Evolutionary conservation across 352 stramenopile genomes (phyloP).

Genomic region (Pythium pyrilobum): DNA sequence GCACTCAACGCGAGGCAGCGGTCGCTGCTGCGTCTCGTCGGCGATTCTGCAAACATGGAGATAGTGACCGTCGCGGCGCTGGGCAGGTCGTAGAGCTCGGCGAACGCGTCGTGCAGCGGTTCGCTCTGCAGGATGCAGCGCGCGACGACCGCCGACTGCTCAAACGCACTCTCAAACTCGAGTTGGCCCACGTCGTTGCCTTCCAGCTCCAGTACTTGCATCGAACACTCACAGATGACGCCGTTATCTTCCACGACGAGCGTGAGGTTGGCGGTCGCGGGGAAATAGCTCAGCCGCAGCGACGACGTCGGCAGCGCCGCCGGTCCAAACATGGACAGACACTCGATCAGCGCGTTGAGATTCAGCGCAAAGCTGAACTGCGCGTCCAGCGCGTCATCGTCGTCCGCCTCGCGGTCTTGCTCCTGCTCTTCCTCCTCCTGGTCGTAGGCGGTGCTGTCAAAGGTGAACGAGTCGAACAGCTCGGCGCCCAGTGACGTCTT

Average conservation of each 20-base stretch:
- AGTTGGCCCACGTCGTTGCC: constrained; percentile 59
- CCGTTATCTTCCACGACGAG: constrained; percentile 78
- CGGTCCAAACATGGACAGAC: constrained; percentile 74
- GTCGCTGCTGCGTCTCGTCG: not conserved
- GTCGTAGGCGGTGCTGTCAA: constrained; percentile 15
- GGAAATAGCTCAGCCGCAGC: constrained; percentile 63
- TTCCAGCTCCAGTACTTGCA: constrained; percentile 78
- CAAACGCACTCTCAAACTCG: constrained; percentile 78
- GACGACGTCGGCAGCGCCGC: constrained; percentile 63
- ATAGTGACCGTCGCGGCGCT: constrained; percentile 77
- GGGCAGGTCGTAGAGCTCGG: constrained; percentile 79
- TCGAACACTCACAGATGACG: constrained; percentile 81
- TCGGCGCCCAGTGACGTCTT: constrained; percentile 76
- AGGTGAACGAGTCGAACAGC: constrained; percentile 68
- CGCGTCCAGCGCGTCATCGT: constrained; percentile 19
- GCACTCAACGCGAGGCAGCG: constrained; percentile 53
- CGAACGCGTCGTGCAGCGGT: constrained; percentile 73
- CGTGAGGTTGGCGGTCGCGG: constrained; percentile 48
- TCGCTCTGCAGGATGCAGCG: constrained; percentile 82
- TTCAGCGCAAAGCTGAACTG: constrained; percentile 74
- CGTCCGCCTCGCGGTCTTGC: constrained; percentile 2
- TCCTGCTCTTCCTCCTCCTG: constrained; percentile 2
- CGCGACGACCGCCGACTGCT: constrained; percentile 63
- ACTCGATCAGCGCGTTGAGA: constrained; percentile 68
- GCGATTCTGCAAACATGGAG: constrained; percentile 41